A percentile compares a stretch with the other conserved stretches of the same genome.
phyloP scores from a whole-genome alignment of 345 rosid species.

The Bruguiera sexangula region DNA sequence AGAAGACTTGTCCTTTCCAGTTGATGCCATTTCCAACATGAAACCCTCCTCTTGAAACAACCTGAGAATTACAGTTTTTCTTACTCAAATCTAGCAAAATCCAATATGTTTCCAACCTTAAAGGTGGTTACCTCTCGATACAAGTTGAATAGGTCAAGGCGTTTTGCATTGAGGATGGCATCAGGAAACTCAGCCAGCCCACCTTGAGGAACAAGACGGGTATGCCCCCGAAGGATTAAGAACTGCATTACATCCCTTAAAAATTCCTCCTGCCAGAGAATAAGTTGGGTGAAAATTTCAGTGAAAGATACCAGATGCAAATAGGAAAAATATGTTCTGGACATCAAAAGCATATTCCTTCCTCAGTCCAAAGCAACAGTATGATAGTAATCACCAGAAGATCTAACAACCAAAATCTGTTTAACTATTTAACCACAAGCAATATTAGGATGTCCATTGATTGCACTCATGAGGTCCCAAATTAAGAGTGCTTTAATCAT shows the following conservation, averaged over 20 bases:
- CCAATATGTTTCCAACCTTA: conserved; percentile 6
- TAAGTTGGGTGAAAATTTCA: background rate
- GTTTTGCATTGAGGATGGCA: conserved; percentile 90
- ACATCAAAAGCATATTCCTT: background rate
- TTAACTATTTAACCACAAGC: too few species aligned
- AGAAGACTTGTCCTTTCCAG: conserved; percentile 99
- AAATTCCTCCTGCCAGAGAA: conserved; percentile 80
- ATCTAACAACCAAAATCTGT: too few species aligned
- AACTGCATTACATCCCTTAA: conserved; percentile 97
- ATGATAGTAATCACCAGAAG: background rate
- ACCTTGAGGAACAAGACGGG: conserved; percentile 96
- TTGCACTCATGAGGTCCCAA: too few species aligned
- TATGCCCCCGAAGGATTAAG: conserved; percentile 84
- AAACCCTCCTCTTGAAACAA: conserved; percentile 98
- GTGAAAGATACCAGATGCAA: background rate
- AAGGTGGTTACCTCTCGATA: conserved; percentile 78
- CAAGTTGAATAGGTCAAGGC: conserved; percentile 93
- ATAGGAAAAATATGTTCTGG: background rate
- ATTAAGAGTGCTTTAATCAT: too few species aligned
- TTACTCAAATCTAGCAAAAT: background rate
- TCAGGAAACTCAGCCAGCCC: conserved; percentile 94
- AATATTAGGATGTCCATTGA: too few species aligned
- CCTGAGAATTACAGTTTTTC: conserved; percentile 45
- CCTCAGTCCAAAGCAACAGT: background rate
- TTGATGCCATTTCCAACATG: conserved; percentile 98